Percentiles rank a stretch among this genome's conserved stretches.
Evolutionary conservation across 2,329 filamentous ascomycete species (phyloP).

Genomic region (Ustilaginoidea virens): DNA sequence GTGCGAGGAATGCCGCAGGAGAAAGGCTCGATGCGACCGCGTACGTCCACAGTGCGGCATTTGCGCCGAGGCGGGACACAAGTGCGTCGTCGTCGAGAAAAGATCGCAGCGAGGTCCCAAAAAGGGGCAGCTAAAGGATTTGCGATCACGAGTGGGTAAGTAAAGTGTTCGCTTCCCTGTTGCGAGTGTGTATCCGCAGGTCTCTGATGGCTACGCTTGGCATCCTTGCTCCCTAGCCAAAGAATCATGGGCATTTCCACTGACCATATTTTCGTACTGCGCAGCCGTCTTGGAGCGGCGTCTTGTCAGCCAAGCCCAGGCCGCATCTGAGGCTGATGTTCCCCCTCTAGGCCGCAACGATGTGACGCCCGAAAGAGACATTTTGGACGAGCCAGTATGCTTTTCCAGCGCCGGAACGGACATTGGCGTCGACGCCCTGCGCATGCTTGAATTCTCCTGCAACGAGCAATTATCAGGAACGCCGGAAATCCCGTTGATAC

Average conservation of each 20-base stretch:
- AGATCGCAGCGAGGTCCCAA: not conserved
- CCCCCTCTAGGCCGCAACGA: not conserved
- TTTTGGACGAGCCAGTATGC: not conserved
- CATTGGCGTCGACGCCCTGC: not conserved
- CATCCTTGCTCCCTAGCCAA: too few relatives aligned
- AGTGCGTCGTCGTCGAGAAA: not conserved
- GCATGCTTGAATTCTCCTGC: not conserved
- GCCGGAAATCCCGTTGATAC: not conserved
- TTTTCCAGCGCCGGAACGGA: not conserved
- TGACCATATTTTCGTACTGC: not conserved
- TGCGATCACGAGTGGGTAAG: slow-evolving; percentile 1
- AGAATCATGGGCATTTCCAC: too few relatives aligned
- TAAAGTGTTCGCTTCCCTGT: too few relatives aligned
- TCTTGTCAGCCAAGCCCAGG: not conserved
- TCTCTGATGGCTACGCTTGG: too few relatives aligned
- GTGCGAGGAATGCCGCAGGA: slow-evolving; percentile 1
- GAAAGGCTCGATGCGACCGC: slow-evolving; percentile 1
- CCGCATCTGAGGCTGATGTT: not conserved
- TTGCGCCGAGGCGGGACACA: not conserved
- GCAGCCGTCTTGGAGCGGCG: not conserved
- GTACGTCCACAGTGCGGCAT: slow-evolving; percentile 1
- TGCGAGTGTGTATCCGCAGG: too few relatives aligned
- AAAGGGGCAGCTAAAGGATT: not conserved
- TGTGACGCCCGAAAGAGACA: not conserved
- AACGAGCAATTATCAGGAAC: not conserved